phyloP scores from a whole-genome alignment of 1,284 basidiomycete genomes.

The Ceratobasidium sp. region DNA sequence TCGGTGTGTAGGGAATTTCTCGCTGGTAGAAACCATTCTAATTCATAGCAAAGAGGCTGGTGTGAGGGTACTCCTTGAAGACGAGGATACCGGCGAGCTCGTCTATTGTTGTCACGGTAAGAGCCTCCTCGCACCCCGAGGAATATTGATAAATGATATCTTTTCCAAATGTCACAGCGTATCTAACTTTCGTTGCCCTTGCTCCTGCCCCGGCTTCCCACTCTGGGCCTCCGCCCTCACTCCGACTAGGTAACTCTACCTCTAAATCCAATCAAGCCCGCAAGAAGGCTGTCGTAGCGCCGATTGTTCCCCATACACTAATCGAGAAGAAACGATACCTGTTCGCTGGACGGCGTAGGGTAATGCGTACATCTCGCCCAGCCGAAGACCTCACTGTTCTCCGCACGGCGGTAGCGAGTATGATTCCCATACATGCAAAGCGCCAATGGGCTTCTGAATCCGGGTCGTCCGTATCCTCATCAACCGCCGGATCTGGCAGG shows the following conservation, averaged over 20 bases:
- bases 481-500: slow-evolving; percentile 13
- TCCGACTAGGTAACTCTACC: slow-evolving; percentile 42
- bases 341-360: slow-evolving; percentile 49
- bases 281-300: slow-evolving; percentile 41
- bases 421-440: slow-evolving; percentile 22
- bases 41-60: slow-evolving; percentile 49
- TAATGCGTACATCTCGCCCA: slow-evolving; percentile 43
- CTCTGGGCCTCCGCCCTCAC: slow-evolving; percentile 27
- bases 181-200: slow-evolving; percentile 51
- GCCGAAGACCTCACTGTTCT: slow-evolving; percentile 25
- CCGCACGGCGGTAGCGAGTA: slow-evolving; percentile 6
- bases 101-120: slow-evolving; percentile 49
- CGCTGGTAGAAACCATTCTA: background rate
- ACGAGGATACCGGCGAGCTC: slow-evolving; percentile 42
- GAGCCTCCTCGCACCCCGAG: background rate
- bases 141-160: background rate
- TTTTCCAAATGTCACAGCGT: slow-evolving; percentile 42
- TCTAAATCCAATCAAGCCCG: slow-evolving; percentile 39
- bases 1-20: slow-evolving; percentile 24
- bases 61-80: slow-evolving; percentile 48
- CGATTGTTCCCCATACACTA: slow-evolving; percentile 46
- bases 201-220: slow-evolving; percentile 38
- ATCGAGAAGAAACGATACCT: slow-evolving; percentile 50
- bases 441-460: slow-evolving; percentile 35
- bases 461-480: slow-evolving; percentile 16